These are phyloP conservation scores for Syzygium syzygioides DNA, from an alignment of 441 rosid species.

Conservation along the genomic window DNA sequence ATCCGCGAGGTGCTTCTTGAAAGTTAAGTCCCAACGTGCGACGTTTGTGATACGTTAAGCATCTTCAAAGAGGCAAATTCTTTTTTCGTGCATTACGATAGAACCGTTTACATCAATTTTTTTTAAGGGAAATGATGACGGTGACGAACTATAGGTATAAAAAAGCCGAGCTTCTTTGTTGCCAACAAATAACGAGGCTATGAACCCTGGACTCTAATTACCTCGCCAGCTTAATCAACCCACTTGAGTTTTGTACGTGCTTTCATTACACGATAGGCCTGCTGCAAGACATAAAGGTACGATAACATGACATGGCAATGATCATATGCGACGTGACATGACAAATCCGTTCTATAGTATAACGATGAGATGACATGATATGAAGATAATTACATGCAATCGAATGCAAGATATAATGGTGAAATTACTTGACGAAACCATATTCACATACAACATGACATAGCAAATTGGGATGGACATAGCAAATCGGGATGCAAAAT, in stretches of 20 bases:
- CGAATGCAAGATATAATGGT: fast-evolving
- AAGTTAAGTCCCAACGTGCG: not conserved
- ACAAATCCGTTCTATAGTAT: fast-evolving
- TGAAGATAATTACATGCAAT: fast-evolving
- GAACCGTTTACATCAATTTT: not conserved
- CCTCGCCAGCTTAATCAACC: not conserved
- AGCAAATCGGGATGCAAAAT: too few species aligned
- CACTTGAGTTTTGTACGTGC: not conserved
- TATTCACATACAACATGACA: too few species aligned
- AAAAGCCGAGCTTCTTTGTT: not conserved
- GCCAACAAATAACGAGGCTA: too few species aligned
- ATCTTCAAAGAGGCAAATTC: not conserved
- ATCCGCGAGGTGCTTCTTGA: not conserved
- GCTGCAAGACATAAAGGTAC: too few species aligned
- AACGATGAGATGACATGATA: fast-evolving
- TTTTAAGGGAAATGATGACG: fast-evolving
- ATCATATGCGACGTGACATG: fast-evolving
- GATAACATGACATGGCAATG: too few species aligned
- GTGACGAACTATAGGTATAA: not conserved
- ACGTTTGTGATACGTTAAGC: not conserved
- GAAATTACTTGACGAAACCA: fast-evolving
- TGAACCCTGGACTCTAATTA: fast-evolving
- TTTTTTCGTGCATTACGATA: not conserved
- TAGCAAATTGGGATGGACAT: too few species aligned
- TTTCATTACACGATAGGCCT: not conserved